Evolutionary conservation across 805 yeast genomes (phyloP).

Genomic region (Metschnikowia bowlesiae): DNA sequence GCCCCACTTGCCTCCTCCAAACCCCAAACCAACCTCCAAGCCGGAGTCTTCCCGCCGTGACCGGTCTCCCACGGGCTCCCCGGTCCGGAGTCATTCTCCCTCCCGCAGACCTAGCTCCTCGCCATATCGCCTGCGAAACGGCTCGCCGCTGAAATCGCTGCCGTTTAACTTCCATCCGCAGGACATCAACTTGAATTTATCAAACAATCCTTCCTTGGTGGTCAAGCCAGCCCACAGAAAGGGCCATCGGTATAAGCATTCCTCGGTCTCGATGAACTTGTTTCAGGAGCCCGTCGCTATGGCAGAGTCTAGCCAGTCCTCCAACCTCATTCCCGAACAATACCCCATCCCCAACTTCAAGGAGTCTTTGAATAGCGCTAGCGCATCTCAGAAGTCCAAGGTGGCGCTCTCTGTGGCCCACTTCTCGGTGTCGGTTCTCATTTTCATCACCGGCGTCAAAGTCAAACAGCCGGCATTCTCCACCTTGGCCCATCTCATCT

Average conservation of each 20-base stretch:
- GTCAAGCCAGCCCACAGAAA: conserved; percentile 68
- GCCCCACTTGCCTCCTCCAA: conserved; percentile 22
- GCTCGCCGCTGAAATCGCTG: conserved; percentile 19
- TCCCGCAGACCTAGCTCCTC: conserved; percentile 13
- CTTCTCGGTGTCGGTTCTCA: conserved; percentile 45
- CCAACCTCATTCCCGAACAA: conserved; percentile 55
- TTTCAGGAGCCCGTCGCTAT: conserved; percentile 82
- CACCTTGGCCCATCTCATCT: conserved; percentile 80
- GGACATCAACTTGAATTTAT: conserved; percentile 26
- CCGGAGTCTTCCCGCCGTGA: neutral
- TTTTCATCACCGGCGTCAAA: conserved; percentile 58
- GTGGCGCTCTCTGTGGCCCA: conserved; percentile 60
- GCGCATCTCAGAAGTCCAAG: conserved; percentile 52
- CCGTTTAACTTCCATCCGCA: conserved; percentile 70
- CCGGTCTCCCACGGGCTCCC: conserved; percentile 26
- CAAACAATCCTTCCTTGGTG: conserved; percentile 12
- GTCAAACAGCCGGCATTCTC: conserved; percentile 57
- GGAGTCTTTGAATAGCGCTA: conserved; percentile 62
- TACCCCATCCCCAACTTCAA: conserved; percentile 67
- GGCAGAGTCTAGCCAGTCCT: conserved; percentile 44
- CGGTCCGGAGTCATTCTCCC: conserved; percentile 30
- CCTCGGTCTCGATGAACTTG: conserved; percentile 92
- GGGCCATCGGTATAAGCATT: conserved; percentile 94
- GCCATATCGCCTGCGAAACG: conserved; percentile 9
- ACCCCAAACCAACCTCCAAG: neutral